Base-by-base conservation (phyloP, 305 asterid genomes). In the Rubia tinctorum region DNA sequence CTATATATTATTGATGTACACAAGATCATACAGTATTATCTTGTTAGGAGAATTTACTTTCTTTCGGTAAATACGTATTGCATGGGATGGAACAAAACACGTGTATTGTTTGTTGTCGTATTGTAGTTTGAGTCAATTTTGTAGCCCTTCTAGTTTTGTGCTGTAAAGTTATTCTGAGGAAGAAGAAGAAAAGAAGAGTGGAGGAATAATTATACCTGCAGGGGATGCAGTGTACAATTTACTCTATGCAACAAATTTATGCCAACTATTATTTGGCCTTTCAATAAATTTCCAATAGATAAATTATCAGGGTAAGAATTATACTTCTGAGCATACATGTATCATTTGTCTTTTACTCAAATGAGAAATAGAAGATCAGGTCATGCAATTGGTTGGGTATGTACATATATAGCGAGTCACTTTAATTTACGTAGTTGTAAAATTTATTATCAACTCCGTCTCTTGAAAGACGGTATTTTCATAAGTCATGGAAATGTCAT, bases 81-180 rank as follows among this genome's bases (percentile, higher is more conserved):
- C 58, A 51, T 51, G 58, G 53, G 58, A 51, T 51, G 20, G 58
- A 51, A 49, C 15, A 45, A 51, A 51, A 51, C 20, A 51, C 58
- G 3, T 40, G 18, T 55, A 27, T 27, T 47, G 14, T 44, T 42
- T 13, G 37, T 25, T 17, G 10, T 66, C 5, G 2, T 53, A 30
- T 30, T 30, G 34, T 30, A 30, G 34, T 30, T 30, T 30, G 34
- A 30, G 34, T 30, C 3, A 30, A 14, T 53, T 51, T 51, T 51
- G 20, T 20, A n/a, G n/a, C n/a, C n/a, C 42, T 62, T 14, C 27
- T 7, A 1, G 76, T 85, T 78, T 74, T 73, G 77, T 75, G 83
- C 71, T 82, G 76, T 73, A 85, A n/a, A 34, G 42, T 61, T 61
- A 1, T 61, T 15, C 66, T 5, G 17, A 18, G 1, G 4, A n/a